A percentile compares a stretch with the other conserved stretches of the same genome.
These are phyloP conservation scores for Nannochloris sp. DNA, from an alignment of 139 green algal genomes.

Conservation along the genomic window DNA sequence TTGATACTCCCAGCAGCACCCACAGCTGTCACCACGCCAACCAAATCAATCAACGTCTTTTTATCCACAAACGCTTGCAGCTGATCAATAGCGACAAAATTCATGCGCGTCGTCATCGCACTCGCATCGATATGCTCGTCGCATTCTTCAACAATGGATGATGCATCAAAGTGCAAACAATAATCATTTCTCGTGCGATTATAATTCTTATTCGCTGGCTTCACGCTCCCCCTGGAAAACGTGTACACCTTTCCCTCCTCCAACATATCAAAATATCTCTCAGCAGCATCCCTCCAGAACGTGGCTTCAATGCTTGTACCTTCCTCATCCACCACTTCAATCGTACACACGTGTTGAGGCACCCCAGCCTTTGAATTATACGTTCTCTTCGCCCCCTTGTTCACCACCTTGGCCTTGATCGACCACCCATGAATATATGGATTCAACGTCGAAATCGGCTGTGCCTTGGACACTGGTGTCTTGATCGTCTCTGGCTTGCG, in stretches of 20 bases:
- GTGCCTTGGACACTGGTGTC: conserved; percentile 19
- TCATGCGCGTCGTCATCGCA: conserved; percentile 39
- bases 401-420: conserved; percentile 55
- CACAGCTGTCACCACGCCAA: conserved; percentile 59
- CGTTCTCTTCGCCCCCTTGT: conserved; percentile 25
- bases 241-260: conserved; percentile 38
- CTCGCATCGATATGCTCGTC: conserved; percentile 47
- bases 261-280: conserved; percentile 31
- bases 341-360: conserved; percentile 30
- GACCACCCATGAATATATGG: conserved; percentile 59
- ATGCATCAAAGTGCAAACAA: conserved; percentile 55
- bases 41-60: conserved; percentile 63
- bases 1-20: conserved; percentile 58
- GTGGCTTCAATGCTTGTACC: conserved; percentile 63
- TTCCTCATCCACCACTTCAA: conserved; percentile 68
- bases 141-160: conserved; percentile 18
- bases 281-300: conserved; percentile 63
- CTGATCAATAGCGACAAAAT: conserved; percentile 58
- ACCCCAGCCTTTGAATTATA: conserved; percentile 20
- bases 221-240: conserved; percentile 44
- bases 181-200: conserved; percentile 63
- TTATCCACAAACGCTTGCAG: conserved; percentile 46
- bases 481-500: conserved; percentile 8
- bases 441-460: conserved; percentile 56
- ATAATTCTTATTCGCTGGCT: conserved; percentile 71